Evolutionary conservation across 2,329 filamentous ascomycete genomes (phyloP).

Genomic region (Onygenales sp.): DNA sequence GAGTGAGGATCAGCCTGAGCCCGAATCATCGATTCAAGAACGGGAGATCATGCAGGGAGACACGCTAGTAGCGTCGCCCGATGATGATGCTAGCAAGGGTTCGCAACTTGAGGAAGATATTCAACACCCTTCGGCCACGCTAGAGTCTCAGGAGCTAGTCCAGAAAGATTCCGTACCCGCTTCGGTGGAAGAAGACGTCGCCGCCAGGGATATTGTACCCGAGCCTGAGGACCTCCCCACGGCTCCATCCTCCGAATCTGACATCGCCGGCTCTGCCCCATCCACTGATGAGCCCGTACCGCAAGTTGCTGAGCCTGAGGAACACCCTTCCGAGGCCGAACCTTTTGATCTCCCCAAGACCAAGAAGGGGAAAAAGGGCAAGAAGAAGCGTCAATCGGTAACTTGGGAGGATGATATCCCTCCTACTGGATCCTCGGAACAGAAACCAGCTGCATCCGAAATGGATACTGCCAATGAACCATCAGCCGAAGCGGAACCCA

Average conservation of each 20-base stretch:
- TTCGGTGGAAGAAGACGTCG: not conserved
- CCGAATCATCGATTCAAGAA: not conserved
- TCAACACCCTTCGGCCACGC: not conserved
- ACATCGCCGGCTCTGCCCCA: not conserved
- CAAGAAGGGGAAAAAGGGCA: conserved; percentile 11
- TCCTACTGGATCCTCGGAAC: not conserved
- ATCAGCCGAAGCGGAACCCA: conserved; percentile 2
- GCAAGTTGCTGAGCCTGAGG: conserved; percentile 1
- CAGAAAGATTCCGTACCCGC: not conserved
- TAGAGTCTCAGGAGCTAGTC: not conserved
- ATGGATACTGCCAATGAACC: not conserved
- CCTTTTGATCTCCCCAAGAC: conserved; percentile 8
- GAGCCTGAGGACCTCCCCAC: too few species aligned
- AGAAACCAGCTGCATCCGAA: not conserved
- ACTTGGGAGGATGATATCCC: not conserved
- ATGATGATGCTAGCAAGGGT: not conserved
- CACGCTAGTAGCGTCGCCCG: not conserved
- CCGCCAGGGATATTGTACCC: not conserved
- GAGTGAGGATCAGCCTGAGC: not conserved
- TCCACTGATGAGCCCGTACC: not conserved
- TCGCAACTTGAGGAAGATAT: not conserved
- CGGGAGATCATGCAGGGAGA: not conserved
- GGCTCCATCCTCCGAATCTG: not conserved
- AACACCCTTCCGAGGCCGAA: not conserved
- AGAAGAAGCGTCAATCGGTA: conserved; percentile 3